Base-by-base conservation (phyloP, 805 yeast genomes). In the Starmerella floricola region DNA sequence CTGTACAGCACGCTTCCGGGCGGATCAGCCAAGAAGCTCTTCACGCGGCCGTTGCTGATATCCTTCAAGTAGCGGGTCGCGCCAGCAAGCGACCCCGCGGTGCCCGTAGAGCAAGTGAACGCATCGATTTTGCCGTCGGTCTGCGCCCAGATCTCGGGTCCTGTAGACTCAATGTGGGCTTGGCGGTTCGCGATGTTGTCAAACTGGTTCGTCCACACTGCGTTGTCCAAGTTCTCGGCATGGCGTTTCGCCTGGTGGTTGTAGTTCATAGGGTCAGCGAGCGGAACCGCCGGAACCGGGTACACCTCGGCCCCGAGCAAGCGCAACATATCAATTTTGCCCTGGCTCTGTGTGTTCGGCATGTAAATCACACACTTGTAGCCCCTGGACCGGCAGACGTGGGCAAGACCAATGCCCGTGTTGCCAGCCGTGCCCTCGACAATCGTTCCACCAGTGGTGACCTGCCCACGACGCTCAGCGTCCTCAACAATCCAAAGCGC, bases 371-470 rank as follows among this genome's bases (percentile, higher is more conserved):
- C 76, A 59, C 91, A 76, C 43, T 79, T 73, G 67, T 85, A 85
- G 24, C 94, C 94, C 52, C 78, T 74, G 36, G 87, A 72, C 28
- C 94, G 68, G 58, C 93, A 82, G 34, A 66, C 60, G 51, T 74
- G 79, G 6, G 94, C 95, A 42, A 85, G 65, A 1, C 95, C 95
- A 52, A 85, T 85, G 15, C 95, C 95, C n/a, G 95, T 85, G 63
- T 85, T 85, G 26, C 95, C 95, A 3, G 95, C 95, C 11, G 95
- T 84, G 6, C 94, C 94, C 62, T 85, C 95, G 15, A 85, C 87
- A 24, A 85, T 74, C 2, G 94, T 85, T 27, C 91, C 94, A 8
- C 93, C 91, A 3, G 85, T 74, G 44, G 64, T 58, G 43, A 85
- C 66, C 42, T 70, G 62, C 12, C 68, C 68, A 46, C 66, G 67